phyloP scores from a whole-genome alignment of 2,329 filamentous ascomycete species.

The Cryphonectria japonica region DNA sequence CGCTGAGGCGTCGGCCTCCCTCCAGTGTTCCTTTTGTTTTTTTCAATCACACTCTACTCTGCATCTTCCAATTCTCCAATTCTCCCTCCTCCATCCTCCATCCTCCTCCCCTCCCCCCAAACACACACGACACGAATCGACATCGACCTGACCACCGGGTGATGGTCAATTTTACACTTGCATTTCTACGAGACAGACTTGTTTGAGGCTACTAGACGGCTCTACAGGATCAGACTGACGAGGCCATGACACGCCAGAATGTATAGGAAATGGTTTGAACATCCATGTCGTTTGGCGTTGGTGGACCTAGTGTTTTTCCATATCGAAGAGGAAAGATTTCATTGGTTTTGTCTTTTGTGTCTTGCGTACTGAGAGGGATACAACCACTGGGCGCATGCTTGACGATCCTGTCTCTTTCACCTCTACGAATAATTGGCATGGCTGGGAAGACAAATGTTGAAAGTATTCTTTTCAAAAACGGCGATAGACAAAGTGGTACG shows the following conservation, averaged over 20 bases:
- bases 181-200: slow-evolving; percentile 22
- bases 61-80: not conserved
- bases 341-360: slow-evolving; percentile 17
- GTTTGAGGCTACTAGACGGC: slow-evolving; percentile 21
- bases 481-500: slow-evolving; percentile 27
- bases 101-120: not conserved
- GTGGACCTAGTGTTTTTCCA: slow-evolving; percentile 25
- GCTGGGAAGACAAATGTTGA: slow-evolving; percentile 28
- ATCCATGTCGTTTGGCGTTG: slow-evolving; percentile 27
- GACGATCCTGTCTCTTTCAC: slow-evolving; percentile 1
- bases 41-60: not conserved
- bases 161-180: slow-evolving; percentile 22
- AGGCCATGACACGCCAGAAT: slow-evolving; percentile 29
- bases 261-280: slow-evolving; percentile 23
- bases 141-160: slow-evolving; percentile 16
- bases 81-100: not conserved
- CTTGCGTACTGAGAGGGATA: slow-evolving; percentile 12
- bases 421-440: slow-evolving; percentile 25
- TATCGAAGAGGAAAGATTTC: slow-evolving; percentile 30
- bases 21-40: not conserved
- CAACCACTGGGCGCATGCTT: not conserved
- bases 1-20: slow-evolving; percentile 43
- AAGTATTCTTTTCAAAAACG: slow-evolving; percentile 16
- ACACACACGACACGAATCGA: slow-evolving; percentile 3
- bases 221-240: slow-evolving; percentile 24